A percentile compares a stretch with the other conserved stretches of the same genome.
Evolutionary conservation across 2,329 filamentous ascomycete species (phyloP).

Genomic region (Mariannaea sp.): DNA sequence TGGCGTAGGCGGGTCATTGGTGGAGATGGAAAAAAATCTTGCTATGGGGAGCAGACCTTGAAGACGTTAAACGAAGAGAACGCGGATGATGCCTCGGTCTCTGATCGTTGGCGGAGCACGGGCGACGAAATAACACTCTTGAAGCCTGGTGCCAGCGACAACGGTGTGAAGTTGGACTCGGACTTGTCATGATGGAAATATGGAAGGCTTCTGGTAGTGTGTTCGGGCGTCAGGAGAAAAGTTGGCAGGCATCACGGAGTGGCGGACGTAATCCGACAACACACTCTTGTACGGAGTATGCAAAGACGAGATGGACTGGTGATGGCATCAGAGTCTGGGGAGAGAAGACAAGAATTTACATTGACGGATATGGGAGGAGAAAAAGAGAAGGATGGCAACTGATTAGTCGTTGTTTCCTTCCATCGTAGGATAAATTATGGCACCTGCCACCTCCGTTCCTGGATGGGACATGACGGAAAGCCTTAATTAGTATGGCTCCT

Average conservation of each 20-base stretch:
- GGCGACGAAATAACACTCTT: background rate
- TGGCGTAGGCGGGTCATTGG: slow-evolving; percentile 6
- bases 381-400: background rate
- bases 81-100: background rate
- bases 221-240: background rate
- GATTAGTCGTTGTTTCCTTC: too few species aligned
- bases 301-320: background rate
- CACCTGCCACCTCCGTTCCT: too few species aligned
- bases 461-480: too few species aligned
- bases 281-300: too few species aligned
- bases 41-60: too few species aligned
- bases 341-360: too few species aligned
- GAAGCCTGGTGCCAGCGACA: background rate
- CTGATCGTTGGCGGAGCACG: background rate
- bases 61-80: background rate
- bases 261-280: too few species aligned
- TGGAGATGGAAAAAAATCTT: slow-evolving; percentile 6
- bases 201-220: background rate
- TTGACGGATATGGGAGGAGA: background rate
- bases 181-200: background rate
- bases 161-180: too few species aligned
- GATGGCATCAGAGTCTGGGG: background rate
- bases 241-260: background rate
- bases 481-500: background rate
- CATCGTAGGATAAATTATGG: too few species aligned